Evolutionary conservation across 2,329 filamentous ascomycete genomes (phyloP).

Genomic region (Penicillium vulpinum): DNA sequence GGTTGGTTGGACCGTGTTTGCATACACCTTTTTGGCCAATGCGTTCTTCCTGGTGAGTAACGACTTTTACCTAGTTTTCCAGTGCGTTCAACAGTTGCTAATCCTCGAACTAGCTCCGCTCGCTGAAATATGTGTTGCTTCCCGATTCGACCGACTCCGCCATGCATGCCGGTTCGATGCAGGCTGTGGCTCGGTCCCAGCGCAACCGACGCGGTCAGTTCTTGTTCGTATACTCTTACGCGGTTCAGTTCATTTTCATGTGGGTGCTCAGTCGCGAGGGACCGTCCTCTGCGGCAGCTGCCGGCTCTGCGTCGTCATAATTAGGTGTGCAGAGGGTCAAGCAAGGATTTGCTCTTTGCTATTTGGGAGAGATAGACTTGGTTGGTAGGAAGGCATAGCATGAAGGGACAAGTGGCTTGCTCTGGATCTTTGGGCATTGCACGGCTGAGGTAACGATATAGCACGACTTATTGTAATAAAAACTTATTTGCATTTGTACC

Average conservation of each 20-base stretch:
- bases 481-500: constrained; percentile 15
- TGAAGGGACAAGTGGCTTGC: constrained; percentile 7
- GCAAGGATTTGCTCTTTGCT: background rate
- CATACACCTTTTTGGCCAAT: constrained; percentile 91
- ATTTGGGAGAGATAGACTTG: constrained; percentile 15
- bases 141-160: constrained; percentile 74
- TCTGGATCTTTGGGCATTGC: constrained; percentile 7
- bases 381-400: constrained; percentile 8
- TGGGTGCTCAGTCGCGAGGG: constrained; percentile 67
- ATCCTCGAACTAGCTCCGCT: constrained; percentile 68
- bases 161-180: constrained; percentile 59
- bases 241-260: constrained; percentile 94
- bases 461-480: constrained; percentile 31
- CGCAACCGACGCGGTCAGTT: constrained; percentile 87
- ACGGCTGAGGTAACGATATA: constrained; percentile 25
- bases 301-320: constrained; percentile 17
- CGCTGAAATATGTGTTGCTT: constrained; percentile 90
- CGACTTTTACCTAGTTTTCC: too few species aligned
- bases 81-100: background rate
- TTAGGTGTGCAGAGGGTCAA: background rate
- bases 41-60: constrained; percentile 83
- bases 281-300: constrained; percentile 31
- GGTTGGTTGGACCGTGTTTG: constrained; percentile 84
- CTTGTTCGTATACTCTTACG: constrained; percentile 89
- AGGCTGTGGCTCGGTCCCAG: constrained; percentile 78